Percentiles rank a stretch among this genome's conserved stretches.
Evolutionary conservation across 305 asterid species (phyloP).

Genomic region (Coffea humblotiana): DNA sequence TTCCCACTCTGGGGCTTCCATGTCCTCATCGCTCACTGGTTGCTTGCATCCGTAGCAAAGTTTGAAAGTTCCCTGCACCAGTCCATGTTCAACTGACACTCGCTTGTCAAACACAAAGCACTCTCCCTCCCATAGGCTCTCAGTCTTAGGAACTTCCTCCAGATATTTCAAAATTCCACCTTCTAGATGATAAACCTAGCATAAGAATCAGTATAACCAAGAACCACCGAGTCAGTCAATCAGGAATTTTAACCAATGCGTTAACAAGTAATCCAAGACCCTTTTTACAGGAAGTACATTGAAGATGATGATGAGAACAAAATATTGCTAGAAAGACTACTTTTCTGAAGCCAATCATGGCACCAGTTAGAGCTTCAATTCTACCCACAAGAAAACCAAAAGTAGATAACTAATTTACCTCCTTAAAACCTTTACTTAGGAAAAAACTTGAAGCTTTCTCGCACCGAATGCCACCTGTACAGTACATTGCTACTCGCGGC

Average conservation of each 20-base stretch:
- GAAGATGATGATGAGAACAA: constrained; percentile 1
- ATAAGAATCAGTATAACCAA: constrained; percentile 12
- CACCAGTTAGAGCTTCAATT: not conserved
- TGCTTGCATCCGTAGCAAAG: constrained; percentile 94
- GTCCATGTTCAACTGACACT: constrained; percentile 91
- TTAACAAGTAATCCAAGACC: not conserved
- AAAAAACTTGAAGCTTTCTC: constrained; percentile 96
- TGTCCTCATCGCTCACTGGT: constrained; percentile 82
- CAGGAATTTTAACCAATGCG: not conserved
- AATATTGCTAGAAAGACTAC: not conserved
- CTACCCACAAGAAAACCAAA: not conserved
- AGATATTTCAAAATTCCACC: constrained; percentile 94
- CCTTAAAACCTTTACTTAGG: constrained; percentile 61
- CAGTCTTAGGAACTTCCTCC: constrained; percentile 72
- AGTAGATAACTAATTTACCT: constrained; percentile 20
- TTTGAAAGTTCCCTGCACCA: constrained; percentile 74
- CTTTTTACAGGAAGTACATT: not conserved
- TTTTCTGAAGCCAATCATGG: constrained; percentile 5
- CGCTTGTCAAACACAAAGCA: constrained; percentile 96
- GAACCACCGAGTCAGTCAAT: not conserved
- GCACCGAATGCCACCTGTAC: constrained; percentile 97
- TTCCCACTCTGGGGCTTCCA: constrained; percentile 89
- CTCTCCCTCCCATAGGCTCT: constrained; percentile 93
- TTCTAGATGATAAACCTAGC: constrained; percentile 86
- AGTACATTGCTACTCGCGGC: constrained; percentile 91